A percentile compares a stretch with the other conserved stretches of the same genome.
Conservation (phyloP, 2,329 filamentous ascomycete genomes). For the Stemphylium beticola region DNA sequence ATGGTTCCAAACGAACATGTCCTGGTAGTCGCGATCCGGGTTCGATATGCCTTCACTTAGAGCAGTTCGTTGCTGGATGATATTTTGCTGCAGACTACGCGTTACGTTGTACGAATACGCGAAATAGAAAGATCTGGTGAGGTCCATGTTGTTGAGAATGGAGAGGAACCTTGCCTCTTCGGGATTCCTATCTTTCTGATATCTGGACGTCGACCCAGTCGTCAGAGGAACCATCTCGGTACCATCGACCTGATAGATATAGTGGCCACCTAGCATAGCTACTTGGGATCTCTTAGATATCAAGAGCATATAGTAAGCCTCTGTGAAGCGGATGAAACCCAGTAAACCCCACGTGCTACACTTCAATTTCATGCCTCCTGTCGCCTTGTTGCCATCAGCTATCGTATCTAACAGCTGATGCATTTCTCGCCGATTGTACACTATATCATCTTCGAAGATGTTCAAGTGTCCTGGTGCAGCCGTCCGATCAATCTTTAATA, state of each 20-base stretch:
- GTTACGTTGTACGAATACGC: slow-evolving; percentile 98
- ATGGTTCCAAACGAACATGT: slow-evolving; percentile 99
- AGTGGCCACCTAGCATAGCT: slow-evolving; percentile 94
- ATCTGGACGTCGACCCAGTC: slow-evolving; percentile 68
- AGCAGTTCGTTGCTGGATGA: slow-evolving; percentile 77
- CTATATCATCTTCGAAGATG: slow-evolving; percentile 91
- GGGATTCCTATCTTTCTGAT: slow-evolving; percentile 80
- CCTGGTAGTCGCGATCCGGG: slow-evolving; percentile 73
- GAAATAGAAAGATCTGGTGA: slow-evolving; percentile 94
- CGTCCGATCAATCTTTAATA: slow-evolving; percentile 93
- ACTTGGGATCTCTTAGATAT: slow-evolving; percentile 96
- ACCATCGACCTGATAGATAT: slow-evolving; percentile 91
- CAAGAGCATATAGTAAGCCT: slow-evolving; percentile 94
- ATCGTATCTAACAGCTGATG: slow-evolving; percentile 91
- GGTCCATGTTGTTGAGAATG: slow-evolving; percentile 88
- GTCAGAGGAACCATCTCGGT: slow-evolving; percentile 91
- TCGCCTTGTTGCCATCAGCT: slow-evolving; percentile 90
- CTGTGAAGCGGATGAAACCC: slow-evolving; percentile 95
- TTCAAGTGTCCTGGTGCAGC: slow-evolving; percentile 78
- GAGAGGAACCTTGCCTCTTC: slow-evolving; percentile 89
- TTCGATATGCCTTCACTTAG: slow-evolving; percentile 69
- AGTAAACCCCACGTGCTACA: slow-evolving; percentile 93
- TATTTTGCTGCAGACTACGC: slow-evolving; percentile 88
- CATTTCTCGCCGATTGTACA: slow-evolving; percentile 93
- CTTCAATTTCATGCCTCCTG: slow-evolving; percentile 86